A percentile compares a stretch with the other conserved stretches of the same genome.
Conservation (phyloP, 768 basidiomycete species). For the Hemileccinum rubropunctum region DNA sequence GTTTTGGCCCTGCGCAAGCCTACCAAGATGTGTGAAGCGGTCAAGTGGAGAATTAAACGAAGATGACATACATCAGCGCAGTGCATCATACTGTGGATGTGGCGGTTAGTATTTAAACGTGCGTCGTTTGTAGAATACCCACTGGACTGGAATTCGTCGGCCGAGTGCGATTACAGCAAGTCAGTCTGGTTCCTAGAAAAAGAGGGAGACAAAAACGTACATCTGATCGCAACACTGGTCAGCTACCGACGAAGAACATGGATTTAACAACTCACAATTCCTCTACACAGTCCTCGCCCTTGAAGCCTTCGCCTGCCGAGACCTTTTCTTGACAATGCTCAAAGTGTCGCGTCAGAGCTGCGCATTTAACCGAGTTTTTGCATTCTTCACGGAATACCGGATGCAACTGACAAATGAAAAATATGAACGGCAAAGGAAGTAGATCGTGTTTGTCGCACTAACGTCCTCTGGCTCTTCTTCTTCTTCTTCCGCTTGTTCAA, state of each 20-base stretch:
- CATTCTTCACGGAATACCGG: constrained; percentile 78
- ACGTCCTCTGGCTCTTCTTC: constrained; percentile 80
- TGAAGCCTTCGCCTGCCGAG: constrained; percentile 74
- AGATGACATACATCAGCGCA: constrained; percentile 72
- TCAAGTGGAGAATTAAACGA: neutral
- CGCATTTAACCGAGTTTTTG: constrained; percentile 62
- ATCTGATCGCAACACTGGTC: constrained; percentile 13
- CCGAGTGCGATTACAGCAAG: neutral
- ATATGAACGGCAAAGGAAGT: neutral
- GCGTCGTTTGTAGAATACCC: constrained; percentile 30
- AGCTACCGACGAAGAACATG: neutral
- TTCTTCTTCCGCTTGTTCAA: constrained; percentile 50
- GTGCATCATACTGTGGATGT: constrained; percentile 75
- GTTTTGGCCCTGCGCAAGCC: constrained; percentile 68
- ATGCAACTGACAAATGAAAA: constrained; percentile 45
- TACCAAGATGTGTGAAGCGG: constrained; percentile 21
- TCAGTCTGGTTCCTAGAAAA: constrained; percentile 6
- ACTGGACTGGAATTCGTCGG: constrained; percentile 58
- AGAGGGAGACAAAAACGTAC: constrained; percentile 17
- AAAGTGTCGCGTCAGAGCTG: constrained; percentile 74
- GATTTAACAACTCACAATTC: constrained; percentile 62
- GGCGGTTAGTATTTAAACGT: constrained; percentile 4
- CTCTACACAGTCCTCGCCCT: constrained; percentile 91
- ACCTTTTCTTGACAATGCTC: constrained; percentile 91
- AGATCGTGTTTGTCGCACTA: constrained; percentile 30